Evolutionary conservation across 2,329 filamentous ascomycete species (phyloP).

Genomic region (Delphinella strobiligena): DNA sequence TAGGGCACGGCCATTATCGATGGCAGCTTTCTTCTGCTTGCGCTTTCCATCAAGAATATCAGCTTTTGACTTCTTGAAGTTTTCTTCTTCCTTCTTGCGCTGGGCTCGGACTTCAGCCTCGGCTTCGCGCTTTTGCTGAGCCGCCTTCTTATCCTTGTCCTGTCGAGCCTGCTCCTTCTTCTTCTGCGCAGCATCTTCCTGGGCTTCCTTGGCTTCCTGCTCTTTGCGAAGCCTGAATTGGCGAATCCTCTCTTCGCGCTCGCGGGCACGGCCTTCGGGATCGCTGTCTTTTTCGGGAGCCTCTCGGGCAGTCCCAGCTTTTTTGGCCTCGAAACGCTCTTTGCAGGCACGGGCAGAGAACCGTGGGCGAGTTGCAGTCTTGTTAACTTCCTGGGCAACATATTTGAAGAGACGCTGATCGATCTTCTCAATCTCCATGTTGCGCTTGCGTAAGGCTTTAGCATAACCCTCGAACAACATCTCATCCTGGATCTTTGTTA

Average conservation of each 20-base stretch:
- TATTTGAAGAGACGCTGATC: constrained; percentile 33
- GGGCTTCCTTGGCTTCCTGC: constrained; percentile 7
- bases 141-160: constrained; percentile 10
- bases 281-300: constrained; percentile 32
- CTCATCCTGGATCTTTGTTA: constrained; percentile 26
- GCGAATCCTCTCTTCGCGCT: constrained; percentile 18
- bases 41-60: neutral
- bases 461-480: constrained; percentile 28
- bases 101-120: neutral
- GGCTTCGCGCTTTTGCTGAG: constrained; percentile 4
- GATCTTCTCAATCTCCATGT: constrained; percentile 27
- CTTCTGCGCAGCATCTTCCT: constrained; percentile 9
- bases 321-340: constrained; percentile 28
- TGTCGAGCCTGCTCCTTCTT: constrained; percentile 1
- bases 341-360: constrained; percentile 36
- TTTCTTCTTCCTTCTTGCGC: constrained; percentile 1
- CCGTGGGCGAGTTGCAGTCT: constrained; percentile 29
- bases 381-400: constrained; percentile 22
- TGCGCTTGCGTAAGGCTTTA: constrained; percentile 30
- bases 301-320: constrained; percentile 31
- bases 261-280: constrained; percentile 24
- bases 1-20: constrained; percentile 1
- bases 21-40: constrained; percentile 5
- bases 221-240: constrained; percentile 16
- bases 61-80: constrained; percentile 4